These are phyloP conservation scores for Cercophora samala DNA, from an alignment of 495 filamentous ascomycete genomes.

Conservation along the genomic window DNA sequence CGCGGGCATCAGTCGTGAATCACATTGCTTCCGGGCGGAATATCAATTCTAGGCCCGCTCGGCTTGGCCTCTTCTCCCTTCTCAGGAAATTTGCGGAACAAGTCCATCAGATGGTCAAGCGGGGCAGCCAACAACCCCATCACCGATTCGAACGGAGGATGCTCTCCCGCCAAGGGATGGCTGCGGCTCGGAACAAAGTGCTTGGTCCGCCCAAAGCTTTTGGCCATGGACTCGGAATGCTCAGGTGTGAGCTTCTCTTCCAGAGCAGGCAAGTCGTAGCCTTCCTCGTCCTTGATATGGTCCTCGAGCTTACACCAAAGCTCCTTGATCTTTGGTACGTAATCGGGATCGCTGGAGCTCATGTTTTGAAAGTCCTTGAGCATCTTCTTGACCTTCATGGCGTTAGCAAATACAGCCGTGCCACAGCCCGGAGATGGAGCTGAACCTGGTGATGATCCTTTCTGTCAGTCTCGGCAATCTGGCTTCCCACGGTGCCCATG, in stretches of 20 bases:
- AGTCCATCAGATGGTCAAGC: neutral
- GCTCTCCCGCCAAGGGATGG: slow-evolving; percentile 4
- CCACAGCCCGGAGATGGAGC: neutral
- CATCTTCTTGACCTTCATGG: slow-evolving; percentile 1
- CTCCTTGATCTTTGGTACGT: slow-evolving; percentile 1
- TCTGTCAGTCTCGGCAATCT: slow-evolving; percentile 11
- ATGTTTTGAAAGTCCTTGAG: slow-evolving; percentile 10
- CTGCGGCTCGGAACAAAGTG: slow-evolving; percentile 11
- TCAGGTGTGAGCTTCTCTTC: slow-evolving; percentile 11
- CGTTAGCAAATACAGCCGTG: neutral
- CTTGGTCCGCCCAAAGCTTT: neutral
- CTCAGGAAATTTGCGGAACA: slow-evolving; percentile 14
- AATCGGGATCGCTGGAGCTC: slow-evolving; percentile 1
- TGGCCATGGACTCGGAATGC: slow-evolving; percentile 9
- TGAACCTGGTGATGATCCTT: slow-evolving; percentile 11
- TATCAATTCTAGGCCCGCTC: slow-evolving; percentile 2
- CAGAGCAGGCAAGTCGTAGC: slow-evolving; percentile 11
- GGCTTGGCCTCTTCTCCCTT: neutral
- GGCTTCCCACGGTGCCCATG: slow-evolving; percentile 3
- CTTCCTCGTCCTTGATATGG: slow-evolving; percentile 14
- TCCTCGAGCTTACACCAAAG: slow-evolving; percentile 13
- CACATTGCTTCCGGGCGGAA: neutral
- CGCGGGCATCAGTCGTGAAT: neutral
- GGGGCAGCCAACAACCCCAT: slow-evolving; percentile 9
- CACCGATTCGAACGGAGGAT: slow-evolving; percentile 12